A percentile compares a stretch with the other conserved stretches of the same genome.
Evolutionary conservation across 805 yeast species (phyloP).

Genomic region (Suhomyces sp.): DNA sequence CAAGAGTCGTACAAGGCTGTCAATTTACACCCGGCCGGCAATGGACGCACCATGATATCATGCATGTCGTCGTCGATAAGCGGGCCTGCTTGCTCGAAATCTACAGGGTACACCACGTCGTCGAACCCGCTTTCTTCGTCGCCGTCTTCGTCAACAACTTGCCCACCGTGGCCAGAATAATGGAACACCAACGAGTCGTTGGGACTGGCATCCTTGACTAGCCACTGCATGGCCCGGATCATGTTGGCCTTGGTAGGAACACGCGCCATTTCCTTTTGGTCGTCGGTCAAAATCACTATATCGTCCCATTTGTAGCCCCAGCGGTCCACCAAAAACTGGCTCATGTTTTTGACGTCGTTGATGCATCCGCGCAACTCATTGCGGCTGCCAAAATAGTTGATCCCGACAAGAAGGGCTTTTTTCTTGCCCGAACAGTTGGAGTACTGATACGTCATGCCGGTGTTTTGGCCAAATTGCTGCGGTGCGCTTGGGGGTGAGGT

Average conservation of each 20-base stretch:
- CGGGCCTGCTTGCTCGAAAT: slow-evolving; percentile 30
- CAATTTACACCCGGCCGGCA: slow-evolving; percentile 36
- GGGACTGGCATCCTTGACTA: slow-evolving; percentile 36
- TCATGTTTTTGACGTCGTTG: slow-evolving; percentile 39
- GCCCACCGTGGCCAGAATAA: slow-evolving; percentile 41
- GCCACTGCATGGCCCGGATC: slow-evolving; percentile 39
- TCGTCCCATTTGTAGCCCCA: slow-evolving; percentile 36
- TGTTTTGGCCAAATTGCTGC: slow-evolving; percentile 35
- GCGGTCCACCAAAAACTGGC: slow-evolving; percentile 24
- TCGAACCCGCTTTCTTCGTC: slow-evolving; percentile 38
- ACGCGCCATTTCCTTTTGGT: slow-evolving; percentile 28
- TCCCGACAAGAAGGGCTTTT: slow-evolving; percentile 37
- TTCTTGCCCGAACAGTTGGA: slow-evolving; percentile 37
- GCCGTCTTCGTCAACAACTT: slow-evolving; percentile 33
- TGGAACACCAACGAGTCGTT: slow-evolving; percentile 40
- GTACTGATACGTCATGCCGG: slow-evolving; percentile 35
- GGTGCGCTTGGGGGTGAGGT: slow-evolving; percentile 31
- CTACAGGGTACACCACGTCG: slow-evolving; percentile 37
- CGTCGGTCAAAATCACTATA: slow-evolving; percentile 39
- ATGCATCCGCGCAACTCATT: slow-evolving; percentile 37
- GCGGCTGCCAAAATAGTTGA: slow-evolving; percentile 30
- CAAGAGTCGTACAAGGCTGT: slow-evolving; percentile 40
- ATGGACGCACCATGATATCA: slow-evolving; percentile 34
- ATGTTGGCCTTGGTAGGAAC: slow-evolving; percentile 34
- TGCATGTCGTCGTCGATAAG: slow-evolving; percentile 40